These are phyloP conservation scores for Herpetomonas samuelpessoai DNA, from an alignment of 208 protist genomes.

Conservation along the genomic window DNA sequence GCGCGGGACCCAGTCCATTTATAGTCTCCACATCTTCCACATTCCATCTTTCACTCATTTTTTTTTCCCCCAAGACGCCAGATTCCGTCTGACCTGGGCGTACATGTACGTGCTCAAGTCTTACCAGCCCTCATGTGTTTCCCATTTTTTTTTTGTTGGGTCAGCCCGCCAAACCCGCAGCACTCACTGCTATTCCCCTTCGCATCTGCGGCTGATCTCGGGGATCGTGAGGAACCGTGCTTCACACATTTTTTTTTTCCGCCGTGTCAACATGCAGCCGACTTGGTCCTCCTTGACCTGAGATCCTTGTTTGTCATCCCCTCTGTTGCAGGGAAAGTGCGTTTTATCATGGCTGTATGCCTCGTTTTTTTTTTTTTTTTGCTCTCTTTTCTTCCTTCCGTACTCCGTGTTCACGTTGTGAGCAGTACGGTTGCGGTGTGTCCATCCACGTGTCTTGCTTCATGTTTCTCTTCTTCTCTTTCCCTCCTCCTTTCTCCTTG, in stretches of 20 bases:
- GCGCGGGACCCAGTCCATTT: too few species aligned
- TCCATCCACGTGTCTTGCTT: neutral
- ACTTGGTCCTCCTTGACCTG: neutral
- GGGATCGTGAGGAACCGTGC: neutral
- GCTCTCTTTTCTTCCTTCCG: conserved; percentile 9
- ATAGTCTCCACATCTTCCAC: too few species aligned
- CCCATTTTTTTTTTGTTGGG: too few species aligned
- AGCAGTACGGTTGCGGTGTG: neutral
- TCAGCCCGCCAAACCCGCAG: too few species aligned
- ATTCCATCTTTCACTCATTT: too few species aligned
- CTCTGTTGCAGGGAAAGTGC: too few species aligned
- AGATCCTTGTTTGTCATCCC: conserved; percentile 4
- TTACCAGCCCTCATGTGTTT: too few species aligned
- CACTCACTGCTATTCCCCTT: too few species aligned
- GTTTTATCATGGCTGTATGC: neutral
- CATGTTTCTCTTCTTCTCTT: neutral
- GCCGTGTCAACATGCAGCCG: too few species aligned
- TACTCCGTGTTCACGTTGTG: neutral
- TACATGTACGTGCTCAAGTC: too few species aligned
- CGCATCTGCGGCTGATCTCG: conserved; percentile 10
- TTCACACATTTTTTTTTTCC: conserved; percentile 7
- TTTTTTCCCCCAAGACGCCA: too few species aligned
- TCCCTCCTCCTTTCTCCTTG: neutral
- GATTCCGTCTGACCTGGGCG: too few species aligned
- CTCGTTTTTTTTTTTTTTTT: conserved; percentile 9